Conservation (phyloP, 106 monocot genomes). For the Acorus gramineus region DNA sequence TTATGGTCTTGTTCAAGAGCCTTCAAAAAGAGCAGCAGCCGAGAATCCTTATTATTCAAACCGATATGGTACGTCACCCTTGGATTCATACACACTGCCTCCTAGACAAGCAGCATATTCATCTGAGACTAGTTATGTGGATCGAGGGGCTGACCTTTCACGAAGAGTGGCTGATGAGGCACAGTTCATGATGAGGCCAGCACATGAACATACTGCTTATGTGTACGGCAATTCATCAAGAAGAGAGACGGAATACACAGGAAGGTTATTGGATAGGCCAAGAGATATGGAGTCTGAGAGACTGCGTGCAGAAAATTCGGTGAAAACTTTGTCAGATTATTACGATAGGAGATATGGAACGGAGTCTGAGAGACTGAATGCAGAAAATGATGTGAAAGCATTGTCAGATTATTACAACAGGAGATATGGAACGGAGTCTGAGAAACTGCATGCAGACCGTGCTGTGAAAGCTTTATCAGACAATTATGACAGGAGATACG, state of each 20-base stretch:
- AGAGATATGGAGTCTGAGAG: background rate
- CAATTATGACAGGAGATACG: constrained; percentile 13
- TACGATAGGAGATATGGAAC: background rate
- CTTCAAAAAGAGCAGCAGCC: background rate
- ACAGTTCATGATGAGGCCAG: too few species aligned
- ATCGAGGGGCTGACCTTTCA: too few species aligned
- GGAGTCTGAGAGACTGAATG: background rate
- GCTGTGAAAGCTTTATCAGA: constrained; percentile 12
- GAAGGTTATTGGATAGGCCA: background rate
- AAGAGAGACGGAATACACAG: too few species aligned
- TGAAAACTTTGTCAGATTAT: constrained; percentile 5
- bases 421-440: background rate
- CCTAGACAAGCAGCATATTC: too few species aligned
- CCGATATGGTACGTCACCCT: background rate
- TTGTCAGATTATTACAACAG: background rate
- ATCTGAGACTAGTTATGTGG: too few species aligned
- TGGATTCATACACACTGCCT: too few species aligned
- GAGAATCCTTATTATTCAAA: background rate
- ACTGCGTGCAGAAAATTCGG: background rate
- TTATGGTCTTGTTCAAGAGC: constrained; percentile 4
- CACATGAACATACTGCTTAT: too few species aligned
- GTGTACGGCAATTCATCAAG: too few species aligned
- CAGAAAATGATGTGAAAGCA: constrained; percentile 4
- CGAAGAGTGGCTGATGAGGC: too few species aligned
- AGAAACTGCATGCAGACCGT: background rate